phyloP scores from a whole-genome alignment of 768 basidiomycete genomes.

The Pulveroboletus sp. region DNA sequence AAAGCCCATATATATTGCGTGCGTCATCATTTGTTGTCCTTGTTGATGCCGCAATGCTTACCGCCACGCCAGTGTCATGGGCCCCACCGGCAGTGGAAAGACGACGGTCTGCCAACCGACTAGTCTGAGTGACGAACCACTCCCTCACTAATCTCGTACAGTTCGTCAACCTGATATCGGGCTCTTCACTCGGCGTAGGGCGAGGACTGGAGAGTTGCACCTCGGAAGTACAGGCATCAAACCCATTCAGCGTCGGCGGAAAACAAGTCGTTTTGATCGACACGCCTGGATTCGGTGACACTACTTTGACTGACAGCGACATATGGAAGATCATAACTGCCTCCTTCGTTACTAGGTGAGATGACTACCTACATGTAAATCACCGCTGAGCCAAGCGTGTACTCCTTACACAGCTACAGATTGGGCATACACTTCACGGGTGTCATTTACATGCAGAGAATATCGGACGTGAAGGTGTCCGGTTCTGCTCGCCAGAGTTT shows the following conservation, averaged over 20 bases:
- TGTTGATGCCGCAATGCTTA: slow-evolving; percentile 3
- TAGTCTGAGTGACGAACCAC: background rate
- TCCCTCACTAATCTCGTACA: slow-evolving; percentile 7
- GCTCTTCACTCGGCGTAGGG: slow-evolving; percentile 29
- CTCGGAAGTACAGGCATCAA: slow-evolving; percentile 28
- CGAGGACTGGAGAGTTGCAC: slow-evolving; percentile 35
- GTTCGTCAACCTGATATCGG: slow-evolving; percentile 35
- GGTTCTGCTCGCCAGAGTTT: slow-evolving; percentile 46
- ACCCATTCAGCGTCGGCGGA: slow-evolving; percentile 25
- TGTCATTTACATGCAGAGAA: slow-evolving; percentile 51
- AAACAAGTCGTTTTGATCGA: slow-evolving; percentile 48
- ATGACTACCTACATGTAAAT: background rate
- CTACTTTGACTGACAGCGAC: slow-evolving; percentile 43
- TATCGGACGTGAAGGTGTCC: slow-evolving; percentile 45
- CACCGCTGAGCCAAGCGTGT: background rate
- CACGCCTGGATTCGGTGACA: slow-evolving; percentile 62
- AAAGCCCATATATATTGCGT: slow-evolving; percentile 28
- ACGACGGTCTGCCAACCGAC: slow-evolving; percentile 23
- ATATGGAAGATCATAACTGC: slow-evolving; percentile 48
- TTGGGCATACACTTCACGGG: slow-evolving; percentile 36
- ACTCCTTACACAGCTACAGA: slow-evolving; percentile 16
- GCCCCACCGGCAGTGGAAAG: slow-evolving; percentile 30
- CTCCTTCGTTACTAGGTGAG: slow-evolving; percentile 29
- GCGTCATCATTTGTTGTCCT: slow-evolving; percentile 6
- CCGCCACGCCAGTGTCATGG: slow-evolving; percentile 23